These are phyloP conservation scores for Schizochytrium sp. DNA, from an alignment of 108 stramenopile genomes.

Conservation along the genomic window DNA sequence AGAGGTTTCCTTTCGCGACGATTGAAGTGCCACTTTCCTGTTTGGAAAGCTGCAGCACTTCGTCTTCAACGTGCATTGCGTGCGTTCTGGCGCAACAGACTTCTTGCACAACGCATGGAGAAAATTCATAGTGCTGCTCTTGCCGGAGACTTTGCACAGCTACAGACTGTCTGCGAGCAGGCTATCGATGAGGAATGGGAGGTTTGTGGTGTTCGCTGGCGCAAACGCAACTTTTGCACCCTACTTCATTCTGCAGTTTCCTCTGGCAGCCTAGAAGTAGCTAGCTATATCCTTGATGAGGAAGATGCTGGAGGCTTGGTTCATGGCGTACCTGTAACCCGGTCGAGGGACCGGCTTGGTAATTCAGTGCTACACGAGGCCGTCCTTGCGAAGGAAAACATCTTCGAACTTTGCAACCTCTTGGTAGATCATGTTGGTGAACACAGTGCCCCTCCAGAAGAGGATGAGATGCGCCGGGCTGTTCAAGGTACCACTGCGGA, in stretches of 20 bases:
- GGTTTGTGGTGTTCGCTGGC: conserved; percentile 36
- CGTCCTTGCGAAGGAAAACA: background rate
- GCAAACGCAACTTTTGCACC: background rate
- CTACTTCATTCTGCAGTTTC: conserved; percentile 1
- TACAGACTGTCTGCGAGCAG: background rate
- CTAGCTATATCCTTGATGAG: background rate
- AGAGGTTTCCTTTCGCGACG: conserved; percentile 25
- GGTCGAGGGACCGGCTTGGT: background rate
- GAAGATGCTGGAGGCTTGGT: background rate
- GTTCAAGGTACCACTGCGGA: background rate
- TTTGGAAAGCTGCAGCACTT: background rate
- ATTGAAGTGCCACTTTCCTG: background rate
- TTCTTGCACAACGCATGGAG: background rate
- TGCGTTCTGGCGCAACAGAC: background rate
- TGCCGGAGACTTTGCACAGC: background rate
- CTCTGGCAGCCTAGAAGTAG: conserved; percentile 7
- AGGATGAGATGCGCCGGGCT: conserved; percentile 6
- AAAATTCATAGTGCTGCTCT: conserved; percentile 6
- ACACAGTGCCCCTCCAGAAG: background rate
- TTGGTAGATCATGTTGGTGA: conserved; percentile 8
- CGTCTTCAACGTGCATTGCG: conserved; percentile 9
- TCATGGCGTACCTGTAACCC: background rate
- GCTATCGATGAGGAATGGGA: conserved; percentile 39
- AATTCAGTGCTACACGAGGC: conserved; percentile 25
- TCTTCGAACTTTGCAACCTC: conserved; percentile 30